Base-by-base conservation (phyloP, 805 yeast genomes). In the Candida nemodendra region DNA sequence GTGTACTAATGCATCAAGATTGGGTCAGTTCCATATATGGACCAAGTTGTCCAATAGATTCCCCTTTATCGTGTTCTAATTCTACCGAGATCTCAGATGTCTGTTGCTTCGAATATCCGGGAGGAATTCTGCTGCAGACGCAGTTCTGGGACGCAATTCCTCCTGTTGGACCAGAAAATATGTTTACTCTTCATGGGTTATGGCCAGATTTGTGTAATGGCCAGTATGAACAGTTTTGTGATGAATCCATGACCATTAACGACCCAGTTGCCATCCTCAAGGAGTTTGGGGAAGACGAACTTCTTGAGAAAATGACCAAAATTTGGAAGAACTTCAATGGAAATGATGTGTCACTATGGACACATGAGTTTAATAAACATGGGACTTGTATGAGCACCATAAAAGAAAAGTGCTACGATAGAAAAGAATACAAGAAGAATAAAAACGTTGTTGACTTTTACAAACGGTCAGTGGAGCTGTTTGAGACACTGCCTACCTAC, bases 141-240 rank as follows among this genome's bases (percentile, higher is more conserved):
- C 98, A 90, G 57, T 89, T 90, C 65, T 90, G 97, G 97, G 95
- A 90, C 62, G 84, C 83, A 56, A 63, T 68, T 42, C 90, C 93
- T 1, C 74, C 86, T 1, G 68, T 78, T 34, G 93, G 93, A 4
- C 86, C 87, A 2, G 65, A 71, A 27, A 78, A 84, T 36, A 64
- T 74, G 42, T 88, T 84, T 65, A 87, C 95, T 1, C 63, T 84
- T 24, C 96, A 87, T 59, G 96, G 96, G 0, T 63, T 86, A 35
- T 87, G 96, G 96, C 88, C 91, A 17, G 95, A 87, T 61, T 74
- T 76, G 50, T 90, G 97, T 66, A 81, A 78, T 57, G 96, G 96
- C 2, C 70, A 82, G 2, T 90, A 73, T 64, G 78, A 77, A 34
- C 93, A 84, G 64, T 85, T 78, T 61, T 90, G 97, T 67, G 81